phyloP scores from a whole-genome alignment of 257 asterid genomes.

The Salvia rosmarinus region DNA sequence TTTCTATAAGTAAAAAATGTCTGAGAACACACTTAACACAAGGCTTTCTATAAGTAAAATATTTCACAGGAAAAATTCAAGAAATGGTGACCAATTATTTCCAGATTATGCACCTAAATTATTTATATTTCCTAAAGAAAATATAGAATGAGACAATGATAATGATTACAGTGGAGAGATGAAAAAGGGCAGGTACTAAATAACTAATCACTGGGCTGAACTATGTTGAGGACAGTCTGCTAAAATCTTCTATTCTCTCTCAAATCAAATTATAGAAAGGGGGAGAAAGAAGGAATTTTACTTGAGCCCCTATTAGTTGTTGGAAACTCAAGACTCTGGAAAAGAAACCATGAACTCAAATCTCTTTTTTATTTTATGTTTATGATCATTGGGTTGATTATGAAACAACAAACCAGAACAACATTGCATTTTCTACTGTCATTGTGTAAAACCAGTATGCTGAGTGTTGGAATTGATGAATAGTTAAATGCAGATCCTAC shows the following conservation, averaged over 20 bases:
- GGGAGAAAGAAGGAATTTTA: background rate
- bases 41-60: background rate
- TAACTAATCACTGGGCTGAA: background rate
- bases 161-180: background rate
- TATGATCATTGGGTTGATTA: background rate
- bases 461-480: background rate
- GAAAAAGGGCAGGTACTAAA: background rate
- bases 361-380: constrained; percentile 1
- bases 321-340: constrained; percentile 1
- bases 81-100: background rate
- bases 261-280: constrained; percentile 1
- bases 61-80: background rate
- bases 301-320: background rate
- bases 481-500: constrained; percentile 26
- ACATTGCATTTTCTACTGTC: background rate
- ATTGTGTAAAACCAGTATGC: constrained; percentile 1
- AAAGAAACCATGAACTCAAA: background rate
- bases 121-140: background rate
- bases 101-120: background rate
- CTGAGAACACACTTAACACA: background rate
- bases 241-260: background rate
- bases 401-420: constrained; percentile 4
- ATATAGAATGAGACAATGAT: background rate
- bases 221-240: background rate
- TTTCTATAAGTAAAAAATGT: background rate